Evolutionary conservation across 257 asterid species (phyloP).

Genomic region (Catharanthus roseus): DNA sequence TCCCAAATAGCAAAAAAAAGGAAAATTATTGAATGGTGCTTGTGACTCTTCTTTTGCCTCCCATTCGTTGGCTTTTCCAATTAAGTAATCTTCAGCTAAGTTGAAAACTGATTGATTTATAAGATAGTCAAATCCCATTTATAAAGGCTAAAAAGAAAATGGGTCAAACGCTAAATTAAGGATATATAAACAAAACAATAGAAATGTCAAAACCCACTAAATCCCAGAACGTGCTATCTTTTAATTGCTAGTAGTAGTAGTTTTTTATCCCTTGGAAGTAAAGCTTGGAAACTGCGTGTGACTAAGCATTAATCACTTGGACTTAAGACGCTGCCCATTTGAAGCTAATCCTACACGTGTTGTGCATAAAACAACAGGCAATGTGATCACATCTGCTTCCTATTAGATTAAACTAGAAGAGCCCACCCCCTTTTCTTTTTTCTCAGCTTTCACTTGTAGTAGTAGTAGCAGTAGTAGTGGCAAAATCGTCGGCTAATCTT

Average conservation of each 20-base stretch:
- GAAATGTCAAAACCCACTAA: constrained; percentile 26
- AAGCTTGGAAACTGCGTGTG: constrained; percentile 23
- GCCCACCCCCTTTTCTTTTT: background rate
- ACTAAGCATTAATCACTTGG: constrained; percentile 3
- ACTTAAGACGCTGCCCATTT: constrained; percentile 14
- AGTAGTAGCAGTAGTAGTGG: background rate
- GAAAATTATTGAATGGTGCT: background rate
- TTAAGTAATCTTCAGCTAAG: constrained; percentile 14
- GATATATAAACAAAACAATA: background rate
- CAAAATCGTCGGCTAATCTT: constrained; percentile 13
- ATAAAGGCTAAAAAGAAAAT: background rate
- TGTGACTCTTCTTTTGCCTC: constrained; percentile 30
- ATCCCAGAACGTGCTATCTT: constrained; percentile 13
- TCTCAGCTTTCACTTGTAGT: constrained; percentile 3
- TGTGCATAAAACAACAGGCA: background rate
- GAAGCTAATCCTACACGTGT: constrained; percentile 23
- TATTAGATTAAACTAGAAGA: background rate
- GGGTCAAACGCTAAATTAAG: constrained; percentile 16
- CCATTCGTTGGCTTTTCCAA: constrained; percentile 20
- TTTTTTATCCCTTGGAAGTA: constrained; percentile 20
- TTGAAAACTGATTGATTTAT: constrained; percentile 14
- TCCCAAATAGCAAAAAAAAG: background rate
- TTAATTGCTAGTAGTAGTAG: constrained; percentile 17
- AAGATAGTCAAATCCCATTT: constrained; percentile 27
- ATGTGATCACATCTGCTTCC: background rate